Evolutionary conservation across 768 basidiomycete genomes (phyloP).

Genomic region (Tricholoma flavovirens): DNA sequence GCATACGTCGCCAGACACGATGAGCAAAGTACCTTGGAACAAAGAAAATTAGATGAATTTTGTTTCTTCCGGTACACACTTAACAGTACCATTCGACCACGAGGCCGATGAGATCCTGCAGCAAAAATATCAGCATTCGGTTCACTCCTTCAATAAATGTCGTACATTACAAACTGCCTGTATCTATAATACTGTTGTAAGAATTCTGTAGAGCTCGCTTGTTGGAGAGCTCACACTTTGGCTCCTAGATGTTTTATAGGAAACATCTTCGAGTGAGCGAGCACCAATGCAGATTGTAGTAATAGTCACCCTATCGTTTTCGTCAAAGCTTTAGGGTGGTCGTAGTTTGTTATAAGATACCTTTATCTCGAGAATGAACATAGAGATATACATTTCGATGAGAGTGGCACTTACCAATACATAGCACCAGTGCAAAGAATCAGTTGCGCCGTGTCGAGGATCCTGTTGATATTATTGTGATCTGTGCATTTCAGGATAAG

Average conservation of each 20-base stretch:
- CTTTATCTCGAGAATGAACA: constrained; percentile 17
- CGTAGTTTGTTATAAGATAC: constrained; percentile 42
- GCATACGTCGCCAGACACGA: constrained; percentile 44
- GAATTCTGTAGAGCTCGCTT: not conserved
- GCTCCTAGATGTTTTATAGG: constrained; percentile 25
- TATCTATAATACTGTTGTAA: constrained; percentile 30
- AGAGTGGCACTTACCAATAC: constrained; percentile 34
- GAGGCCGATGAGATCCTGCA: constrained; percentile 41
- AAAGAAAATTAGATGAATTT: not conserved
- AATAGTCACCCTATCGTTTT: constrained; percentile 35
- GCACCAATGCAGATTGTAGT: not conserved
- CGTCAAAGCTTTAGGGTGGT: constrained; percentile 29
- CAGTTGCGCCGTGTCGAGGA: constrained; percentile 40
- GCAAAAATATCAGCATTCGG: not conserved
- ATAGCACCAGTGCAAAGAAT: constrained; percentile 38
- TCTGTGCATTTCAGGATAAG: not conserved
- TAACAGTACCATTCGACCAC: constrained; percentile 39
- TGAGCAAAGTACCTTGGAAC: constrained; percentile 43
- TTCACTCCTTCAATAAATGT: not conserved
- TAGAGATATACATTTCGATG: not conserved
- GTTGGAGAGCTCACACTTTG: constrained; percentile 30
- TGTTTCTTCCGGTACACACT: not conserved
- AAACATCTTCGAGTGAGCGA: not conserved
- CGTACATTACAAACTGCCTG: constrained; percentile 48
- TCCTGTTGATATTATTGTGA: constrained; percentile 16